Evolutionary conservation across 2,329 filamentous ascomycete species (phyloP).

Genomic region (Verticillium dahliae): DNA sequence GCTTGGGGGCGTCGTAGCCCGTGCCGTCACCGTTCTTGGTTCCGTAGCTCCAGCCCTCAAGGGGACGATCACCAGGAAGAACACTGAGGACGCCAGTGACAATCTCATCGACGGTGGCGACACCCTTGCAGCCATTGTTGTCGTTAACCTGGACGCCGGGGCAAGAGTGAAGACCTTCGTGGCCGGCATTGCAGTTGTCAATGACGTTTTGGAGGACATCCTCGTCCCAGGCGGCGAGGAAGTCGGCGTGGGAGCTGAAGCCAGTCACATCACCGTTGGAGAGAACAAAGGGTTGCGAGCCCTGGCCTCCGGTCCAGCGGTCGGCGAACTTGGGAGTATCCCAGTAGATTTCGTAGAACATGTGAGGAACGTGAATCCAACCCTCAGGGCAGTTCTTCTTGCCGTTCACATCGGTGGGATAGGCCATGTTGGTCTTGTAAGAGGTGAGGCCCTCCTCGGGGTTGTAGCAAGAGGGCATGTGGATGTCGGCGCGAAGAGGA

Average conservation of each 20-base stretch:
- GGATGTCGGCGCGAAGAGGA: conserved; percentile 58
- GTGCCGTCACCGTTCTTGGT: conserved; percentile 1
- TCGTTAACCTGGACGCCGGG: conserved; percentile 43
- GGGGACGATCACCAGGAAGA: conserved; percentile 49
- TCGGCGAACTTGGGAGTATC: conserved; percentile 45
- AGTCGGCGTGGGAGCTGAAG: conserved; percentile 65
- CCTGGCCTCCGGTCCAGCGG: conserved; percentile 48
- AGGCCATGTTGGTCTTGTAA: conserved; percentile 61
- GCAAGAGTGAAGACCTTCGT: conserved; percentile 56
- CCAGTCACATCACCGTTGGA: conserved; percentile 65
- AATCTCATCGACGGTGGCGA: conserved; percentile 28
- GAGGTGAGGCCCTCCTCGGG: conserved; percentile 51
- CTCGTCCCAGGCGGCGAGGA: conserved; percentile 67
- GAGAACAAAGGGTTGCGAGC: conserved; percentile 59
- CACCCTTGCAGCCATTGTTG: conserved; percentile 43
- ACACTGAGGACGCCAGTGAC: conserved; percentile 34
- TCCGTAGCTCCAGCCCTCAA: conserved; percentile 42
- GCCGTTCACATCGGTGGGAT: conserved; percentile 41
- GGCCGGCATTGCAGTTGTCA: conserved; percentile 56
- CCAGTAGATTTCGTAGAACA: conserved; percentile 57
- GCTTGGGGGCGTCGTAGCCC: conserved; percentile 1
- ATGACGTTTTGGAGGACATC: conserved; percentile 59
- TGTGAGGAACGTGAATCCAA: conserved; percentile 47
- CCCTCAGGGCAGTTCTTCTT: conserved; percentile 51
- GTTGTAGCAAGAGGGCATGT: conserved; percentile 71